phyloP scores from a whole-genome alignment of 257 asterid species.

The Solanum pinnatisectum region DNA sequence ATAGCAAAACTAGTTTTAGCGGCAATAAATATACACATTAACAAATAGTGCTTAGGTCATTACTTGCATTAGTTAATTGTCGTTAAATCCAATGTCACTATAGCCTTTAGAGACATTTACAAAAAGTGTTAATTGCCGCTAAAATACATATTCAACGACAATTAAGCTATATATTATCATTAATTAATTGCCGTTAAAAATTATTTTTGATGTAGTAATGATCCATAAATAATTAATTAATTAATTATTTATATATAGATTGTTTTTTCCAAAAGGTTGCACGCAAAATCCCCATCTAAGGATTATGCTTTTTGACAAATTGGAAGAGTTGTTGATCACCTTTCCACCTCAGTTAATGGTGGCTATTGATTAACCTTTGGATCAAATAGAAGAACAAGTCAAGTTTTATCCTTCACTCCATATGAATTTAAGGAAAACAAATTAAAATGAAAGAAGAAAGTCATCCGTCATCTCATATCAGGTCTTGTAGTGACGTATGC shows the following conservation, averaged over 20 bases:
- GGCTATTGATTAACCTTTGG: not conserved
- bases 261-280: not conserved
- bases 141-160: too few species aligned
- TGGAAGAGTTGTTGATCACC: not conserved
- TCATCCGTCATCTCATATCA: not conserved
- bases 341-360: not conserved
- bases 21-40: not conserved
- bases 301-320: not conserved
- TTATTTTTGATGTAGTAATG: too few species aligned
- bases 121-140: fast-evolving
- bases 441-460: not conserved
- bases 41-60: too few species aligned
- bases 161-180: not conserved
- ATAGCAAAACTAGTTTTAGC: not conserved
- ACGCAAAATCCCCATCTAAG: not conserved
- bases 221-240: not conserved
- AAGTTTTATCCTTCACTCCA: not conserved
- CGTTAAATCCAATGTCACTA: not conserved
- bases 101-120: too few species aligned
- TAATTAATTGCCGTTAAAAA: too few species aligned
- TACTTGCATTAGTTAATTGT: too few species aligned
- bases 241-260: not conserved
- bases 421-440: not conserved
- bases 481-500: not conserved
- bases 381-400: not conserved